Percentiles rank a stretch among this genome's conserved stretches.
These are phyloP conservation scores for Nicotiana obtusifolia DNA, from an alignment of 257 asterid genomes.

Conservation along the genomic window DNA sequence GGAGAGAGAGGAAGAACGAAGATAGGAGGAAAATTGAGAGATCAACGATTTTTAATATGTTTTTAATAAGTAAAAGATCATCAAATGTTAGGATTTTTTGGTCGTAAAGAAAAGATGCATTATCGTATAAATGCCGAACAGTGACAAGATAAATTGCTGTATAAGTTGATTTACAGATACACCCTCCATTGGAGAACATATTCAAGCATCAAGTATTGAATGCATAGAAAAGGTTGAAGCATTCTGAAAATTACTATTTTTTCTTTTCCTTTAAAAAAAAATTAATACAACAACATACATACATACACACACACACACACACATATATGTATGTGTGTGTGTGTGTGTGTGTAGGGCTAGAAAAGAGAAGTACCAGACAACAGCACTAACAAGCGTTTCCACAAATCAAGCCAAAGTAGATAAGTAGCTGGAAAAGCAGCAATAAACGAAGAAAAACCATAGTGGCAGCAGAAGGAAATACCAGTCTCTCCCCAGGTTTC, in stretches of 20 bases:
- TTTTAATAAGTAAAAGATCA: not conserved
- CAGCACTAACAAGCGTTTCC: not conserved
- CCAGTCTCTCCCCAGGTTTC: conserved; percentile 97
- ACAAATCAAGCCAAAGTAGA: not conserved
- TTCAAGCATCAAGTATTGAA: conserved; percentile 9
- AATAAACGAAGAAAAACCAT: not conserved
- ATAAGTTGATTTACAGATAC: too few relatives aligned
- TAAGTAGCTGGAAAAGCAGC: not conserved
- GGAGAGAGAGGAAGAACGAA: not conserved
- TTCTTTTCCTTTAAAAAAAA: too few relatives aligned
- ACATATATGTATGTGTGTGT: not conserved
- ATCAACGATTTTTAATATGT: not conserved
- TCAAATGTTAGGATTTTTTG: not conserved
- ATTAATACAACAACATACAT: too few relatives aligned
- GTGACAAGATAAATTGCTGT: not conserved
- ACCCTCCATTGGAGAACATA: not conserved
- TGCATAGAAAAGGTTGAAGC: not conserved
- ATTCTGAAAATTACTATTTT: not conserved
- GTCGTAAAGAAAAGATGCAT: not conserved
- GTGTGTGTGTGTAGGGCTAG: not conserved
- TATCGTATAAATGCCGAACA: not conserved
- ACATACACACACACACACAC: too few relatives aligned
- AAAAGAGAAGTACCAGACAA: not conserved
- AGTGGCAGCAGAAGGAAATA: conserved; percentile 19
- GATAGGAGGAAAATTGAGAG: not conserved